Evolutionary conservation across 2,329 filamentous ascomycete genomes (phyloP).

Genomic region (Metarhizium humberi): DNA sequence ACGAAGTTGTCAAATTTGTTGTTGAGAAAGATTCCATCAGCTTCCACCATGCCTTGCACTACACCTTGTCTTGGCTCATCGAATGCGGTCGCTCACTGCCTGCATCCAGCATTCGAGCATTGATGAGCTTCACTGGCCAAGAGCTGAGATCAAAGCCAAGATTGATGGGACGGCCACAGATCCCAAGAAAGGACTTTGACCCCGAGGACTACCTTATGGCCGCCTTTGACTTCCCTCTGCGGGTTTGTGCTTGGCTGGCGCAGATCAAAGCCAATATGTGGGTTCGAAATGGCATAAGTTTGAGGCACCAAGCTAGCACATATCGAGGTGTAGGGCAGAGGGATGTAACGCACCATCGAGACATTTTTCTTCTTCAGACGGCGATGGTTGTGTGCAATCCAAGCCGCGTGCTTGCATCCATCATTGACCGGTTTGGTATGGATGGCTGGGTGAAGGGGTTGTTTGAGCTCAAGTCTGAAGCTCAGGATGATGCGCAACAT

Average conservation of each 20-base stretch:
- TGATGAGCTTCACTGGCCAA: constrained; percentile 63
- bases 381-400: constrained; percentile 81
- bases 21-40: constrained; percentile 88
- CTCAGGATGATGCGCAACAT: constrained; percentile 79
- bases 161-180: constrained; percentile 49
- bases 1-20: constrained; percentile 73
- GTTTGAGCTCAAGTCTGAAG: constrained; percentile 62
- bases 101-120: constrained; percentile 52
- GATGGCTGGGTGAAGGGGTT: constrained; percentile 77
- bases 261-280: constrained; percentile 99
- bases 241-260: constrained; percentile 91
- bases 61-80: constrained; percentile 90
- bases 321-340: constrained; percentile 84
- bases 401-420: constrained; percentile 73
- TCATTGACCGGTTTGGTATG: constrained; percentile 87
- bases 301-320: constrained; percentile 88
- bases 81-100: constrained; percentile 76
- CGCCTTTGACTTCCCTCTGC: constrained; percentile 84
- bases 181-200: constrained; percentile 46
- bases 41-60: constrained; percentile 95
- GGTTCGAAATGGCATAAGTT: constrained; percentile 94
- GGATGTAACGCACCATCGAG: constrained; percentile 88
- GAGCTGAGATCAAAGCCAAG: constrained; percentile 59
- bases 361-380: constrained; percentile 88
- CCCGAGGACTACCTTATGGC: constrained; percentile 76